Conservation (phyloP, 352 stramenopile genomes). For the Globisporangium parvum region DNA sequence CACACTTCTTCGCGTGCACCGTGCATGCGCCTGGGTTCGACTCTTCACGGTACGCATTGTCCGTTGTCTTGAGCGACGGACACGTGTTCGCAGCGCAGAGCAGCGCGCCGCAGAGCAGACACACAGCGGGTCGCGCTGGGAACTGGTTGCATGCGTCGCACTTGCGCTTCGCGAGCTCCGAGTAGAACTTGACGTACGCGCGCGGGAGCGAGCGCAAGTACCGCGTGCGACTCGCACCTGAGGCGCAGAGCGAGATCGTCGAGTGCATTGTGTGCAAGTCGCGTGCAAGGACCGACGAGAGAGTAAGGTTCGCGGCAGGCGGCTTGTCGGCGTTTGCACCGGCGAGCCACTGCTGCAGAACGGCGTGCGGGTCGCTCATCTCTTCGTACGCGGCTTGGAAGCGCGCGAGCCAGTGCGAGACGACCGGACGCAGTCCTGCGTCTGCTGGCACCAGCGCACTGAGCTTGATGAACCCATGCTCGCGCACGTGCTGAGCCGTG, state of each 20-base stretch:
- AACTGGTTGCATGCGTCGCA: conserved; percentile 75
- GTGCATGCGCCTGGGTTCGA: conserved; percentile 79
- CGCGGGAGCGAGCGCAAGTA: conserved; percentile 70
- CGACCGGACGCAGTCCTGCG: conserved; percentile 25
- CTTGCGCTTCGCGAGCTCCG: conserved; percentile 73
- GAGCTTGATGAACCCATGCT: conserved; percentile 47
- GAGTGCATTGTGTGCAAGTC: conserved; percentile 80
- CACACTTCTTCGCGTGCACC: conserved; percentile 82
- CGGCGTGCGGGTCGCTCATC: conserved; percentile 64
- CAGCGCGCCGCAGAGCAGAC: conserved; percentile 73
- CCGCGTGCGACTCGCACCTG: conserved; percentile 51
- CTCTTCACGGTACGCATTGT: conserved; percentile 75
- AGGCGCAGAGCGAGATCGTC: conserved; percentile 65
- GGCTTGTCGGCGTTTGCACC: conserved; percentile 43
- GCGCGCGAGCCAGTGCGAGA: conserved; percentile 52
- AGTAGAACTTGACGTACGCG: conserved; percentile 84
- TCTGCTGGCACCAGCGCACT: conserved; percentile 16
- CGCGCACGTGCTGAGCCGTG: conserved; percentile 32
- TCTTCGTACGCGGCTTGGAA: conserved; percentile 70
- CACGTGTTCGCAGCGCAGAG: conserved; percentile 81
- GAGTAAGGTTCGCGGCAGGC: conserved; percentile 17
- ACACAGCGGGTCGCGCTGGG: conserved; percentile 74
- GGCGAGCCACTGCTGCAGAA: conserved; percentile 74
- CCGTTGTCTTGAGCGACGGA: conserved; percentile 47
- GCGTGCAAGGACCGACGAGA: conserved; percentile 39